Base-by-base conservation (phyloP, 2,329 filamentous ascomycete species). In the Colletotrichum sp. region DNA sequence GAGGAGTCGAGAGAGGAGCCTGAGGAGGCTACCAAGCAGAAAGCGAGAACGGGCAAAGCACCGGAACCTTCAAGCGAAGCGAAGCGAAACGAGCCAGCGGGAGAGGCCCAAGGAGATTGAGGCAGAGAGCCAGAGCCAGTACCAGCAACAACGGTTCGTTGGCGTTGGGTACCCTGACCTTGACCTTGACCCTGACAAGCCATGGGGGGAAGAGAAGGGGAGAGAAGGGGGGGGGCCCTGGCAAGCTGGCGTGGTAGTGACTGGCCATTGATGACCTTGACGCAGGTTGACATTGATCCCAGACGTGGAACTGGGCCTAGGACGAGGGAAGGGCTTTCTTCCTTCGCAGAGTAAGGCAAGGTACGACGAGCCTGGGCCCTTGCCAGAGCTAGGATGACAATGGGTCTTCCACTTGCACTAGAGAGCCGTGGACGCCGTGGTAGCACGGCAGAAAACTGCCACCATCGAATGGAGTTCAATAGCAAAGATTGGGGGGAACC, bases 81-180 rank as follows among this genome's bases (percentile, higher is more conserved):
- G 75, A 74, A 75, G 75, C 75, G 71, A 76, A 75, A 75, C 62
- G 75, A 71, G 58, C 55, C 66, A 70, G 62, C 61, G 61, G 43
- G 74, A 38, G 30, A 75, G 68, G 48, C 38, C 38, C 38, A n/a
- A 43, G 64, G 73, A 70, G 64, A 70, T 72, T 75, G 65, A 58
- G 56, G 26, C 43, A 73, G 26, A 56, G 48, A 56, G 38, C 38
- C 18, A 48, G 38, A n/a, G 38, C 38, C 38, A 48, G 38, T 48
- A 18, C 9, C 38, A 48, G 38, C 24, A 43, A 67, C 71, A 73
- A 73, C 58, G 16, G 43, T 58, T 61, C 43, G 43, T 36, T 30
- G 26, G 64, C 30, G 26, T 66, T 52, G 15, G 32, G 36, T 28
- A n/a, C 34, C 64, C 28, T 24, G 36, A 66, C 65, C 61, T 66